Conservation (phyloP, 2,329 filamentous ascomycete genomes). For the Bretziella fagacearum region DNA sequence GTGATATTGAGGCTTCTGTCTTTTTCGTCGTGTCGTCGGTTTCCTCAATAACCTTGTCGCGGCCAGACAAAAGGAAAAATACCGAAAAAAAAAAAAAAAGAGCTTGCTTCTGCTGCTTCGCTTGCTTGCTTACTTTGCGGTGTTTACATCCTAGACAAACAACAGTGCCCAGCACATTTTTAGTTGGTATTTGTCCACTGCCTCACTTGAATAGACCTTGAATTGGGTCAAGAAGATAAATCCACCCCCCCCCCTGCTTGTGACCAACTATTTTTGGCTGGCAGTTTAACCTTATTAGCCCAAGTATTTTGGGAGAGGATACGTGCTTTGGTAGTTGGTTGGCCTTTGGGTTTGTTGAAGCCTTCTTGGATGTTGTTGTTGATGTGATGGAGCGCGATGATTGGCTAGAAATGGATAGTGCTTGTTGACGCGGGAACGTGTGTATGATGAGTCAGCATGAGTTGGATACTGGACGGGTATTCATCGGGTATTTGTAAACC, state of each 20-base stretch:
- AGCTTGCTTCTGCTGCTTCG: neutral
- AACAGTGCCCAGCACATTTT: neutral
- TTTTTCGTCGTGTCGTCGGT: too few relatives aligned
- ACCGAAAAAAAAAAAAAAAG: too few relatives aligned
- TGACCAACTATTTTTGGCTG: neutral
- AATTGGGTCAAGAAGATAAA: neutral
- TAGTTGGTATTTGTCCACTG: neutral
- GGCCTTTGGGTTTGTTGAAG: neutral
- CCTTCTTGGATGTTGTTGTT: too few relatives aligned
- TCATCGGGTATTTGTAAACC: neutral
- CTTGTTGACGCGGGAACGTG: neutral
- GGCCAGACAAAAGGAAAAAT: too few relatives aligned
- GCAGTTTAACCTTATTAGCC: conserved; percentile 2
- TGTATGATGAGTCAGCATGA: neutral
- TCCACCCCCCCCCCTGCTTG: too few relatives aligned
- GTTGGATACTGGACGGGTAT: too few relatives aligned
- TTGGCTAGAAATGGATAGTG: neutral
- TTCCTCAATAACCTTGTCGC: too few relatives aligned
- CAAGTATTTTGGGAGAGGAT: too few relatives aligned
- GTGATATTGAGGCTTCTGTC: too few relatives aligned
- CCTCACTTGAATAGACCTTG: too few relatives aligned
- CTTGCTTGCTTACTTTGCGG: neutral
- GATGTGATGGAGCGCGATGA: neutral
- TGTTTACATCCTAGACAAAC: neutral
- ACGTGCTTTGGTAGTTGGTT: neutral